Conservation (phyloP, 768 basidiomycete species). For the Naganishia vaughanmartiniae region DNA sequence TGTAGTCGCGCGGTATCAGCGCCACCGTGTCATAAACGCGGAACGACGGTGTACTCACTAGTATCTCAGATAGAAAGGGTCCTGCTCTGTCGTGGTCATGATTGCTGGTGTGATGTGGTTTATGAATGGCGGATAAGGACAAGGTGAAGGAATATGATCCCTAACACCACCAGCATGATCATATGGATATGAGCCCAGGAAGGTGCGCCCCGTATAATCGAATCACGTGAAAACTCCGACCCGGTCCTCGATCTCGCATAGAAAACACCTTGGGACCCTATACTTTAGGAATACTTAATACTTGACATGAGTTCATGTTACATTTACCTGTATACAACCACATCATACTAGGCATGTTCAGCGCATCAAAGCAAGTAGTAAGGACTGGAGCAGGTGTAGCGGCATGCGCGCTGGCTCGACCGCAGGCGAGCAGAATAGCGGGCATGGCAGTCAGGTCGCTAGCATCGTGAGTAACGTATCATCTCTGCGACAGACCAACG, state of each 20-base stretch:
- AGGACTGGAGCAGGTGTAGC: neutral
- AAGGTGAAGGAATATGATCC: neutral
- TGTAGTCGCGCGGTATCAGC: constrained; percentile 44
- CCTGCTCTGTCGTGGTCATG: constrained; percentile 39
- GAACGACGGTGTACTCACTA: constrained; percentile 40
- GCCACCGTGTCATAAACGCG: too few relatives aligned
- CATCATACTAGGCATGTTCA: neutral
- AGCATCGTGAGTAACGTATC: neutral
- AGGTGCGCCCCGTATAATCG: neutral
- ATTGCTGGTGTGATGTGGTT: neutral
- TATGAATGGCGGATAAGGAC: neutral
- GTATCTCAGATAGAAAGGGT: constrained; percentile 54
- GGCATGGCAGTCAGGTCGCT: neutral
- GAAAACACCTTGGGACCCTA: neutral
- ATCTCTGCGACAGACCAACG: neutral
- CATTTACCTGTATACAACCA: neutral
- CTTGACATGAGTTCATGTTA: too few relatives aligned
- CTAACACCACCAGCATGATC: neutral
- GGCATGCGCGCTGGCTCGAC: neutral
- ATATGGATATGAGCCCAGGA: neutral
- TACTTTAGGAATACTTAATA: neutral
- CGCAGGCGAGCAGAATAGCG: constrained; percentile 6
- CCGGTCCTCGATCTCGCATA: neutral
- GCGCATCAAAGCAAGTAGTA: neutral
- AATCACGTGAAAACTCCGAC: neutral